Conservation (phyloP, 108 stramenopile genomes). For the Stephanodiscus triporus region DNA sequence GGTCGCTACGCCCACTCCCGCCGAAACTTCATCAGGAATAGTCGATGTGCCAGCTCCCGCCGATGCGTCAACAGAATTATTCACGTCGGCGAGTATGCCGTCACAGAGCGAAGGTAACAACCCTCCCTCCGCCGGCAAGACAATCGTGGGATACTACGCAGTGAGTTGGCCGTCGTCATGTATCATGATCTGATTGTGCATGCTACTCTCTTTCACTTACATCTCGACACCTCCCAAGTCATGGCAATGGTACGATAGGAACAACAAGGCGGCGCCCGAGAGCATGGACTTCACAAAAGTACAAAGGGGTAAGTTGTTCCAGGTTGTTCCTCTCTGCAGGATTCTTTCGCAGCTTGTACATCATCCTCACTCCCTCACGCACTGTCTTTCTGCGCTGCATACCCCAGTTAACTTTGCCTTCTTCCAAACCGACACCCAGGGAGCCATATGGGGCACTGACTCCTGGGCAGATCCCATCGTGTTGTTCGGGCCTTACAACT, state of each 20-base stretch:
- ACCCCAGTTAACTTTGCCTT: constrained; percentile 36
- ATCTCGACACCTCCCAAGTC: neutral
- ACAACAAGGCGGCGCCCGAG: constrained; percentile 22
- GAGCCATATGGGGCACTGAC: constrained; percentile 44
- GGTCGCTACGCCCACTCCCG: neutral
- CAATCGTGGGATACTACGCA: constrained; percentile 52
- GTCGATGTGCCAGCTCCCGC: neutral
- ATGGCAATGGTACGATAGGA: constrained; percentile 50
- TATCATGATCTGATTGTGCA: neutral
- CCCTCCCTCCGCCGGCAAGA: constrained; percentile 13
- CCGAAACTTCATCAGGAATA: neutral
- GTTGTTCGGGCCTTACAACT: constrained; percentile 32
- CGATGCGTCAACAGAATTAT: neutral
- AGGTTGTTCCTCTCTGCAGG: neutral
- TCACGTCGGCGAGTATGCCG: constrained; percentile 10
- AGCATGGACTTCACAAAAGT: constrained; percentile 48
- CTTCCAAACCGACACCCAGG: constrained; percentile 39
- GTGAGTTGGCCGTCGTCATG: neutral
- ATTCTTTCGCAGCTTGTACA: neutral
- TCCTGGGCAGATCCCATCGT: constrained; percentile 39
- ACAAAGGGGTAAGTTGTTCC: constrained; percentile 30
- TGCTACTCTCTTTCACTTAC: constrained; percentile 7
- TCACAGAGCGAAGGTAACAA: neutral
- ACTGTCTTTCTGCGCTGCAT: neutral
- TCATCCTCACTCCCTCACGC: neutral